Evolutionary conservation across 192 early-diverging fungal genomes (phyloP), one percentile per base, ranked within the genome.

Genomic region (Podila epicladia): DNA sequence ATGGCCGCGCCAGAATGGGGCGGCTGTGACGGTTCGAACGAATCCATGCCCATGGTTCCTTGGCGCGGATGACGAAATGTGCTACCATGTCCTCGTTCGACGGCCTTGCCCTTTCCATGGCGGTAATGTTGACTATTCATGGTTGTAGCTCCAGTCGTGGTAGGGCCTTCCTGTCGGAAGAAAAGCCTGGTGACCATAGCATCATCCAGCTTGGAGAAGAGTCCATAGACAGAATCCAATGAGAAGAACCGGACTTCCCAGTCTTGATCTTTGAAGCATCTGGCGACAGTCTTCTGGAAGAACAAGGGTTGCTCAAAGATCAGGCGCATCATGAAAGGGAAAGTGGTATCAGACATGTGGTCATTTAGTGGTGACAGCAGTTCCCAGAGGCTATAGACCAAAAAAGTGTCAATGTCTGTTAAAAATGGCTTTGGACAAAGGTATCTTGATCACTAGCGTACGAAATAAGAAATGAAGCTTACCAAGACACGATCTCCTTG

Each of bases 151-250:
- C 26, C 4, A 11, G 71, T 24, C 1, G 62, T 31, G 13, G n/a
- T 53, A 20, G 45, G 58, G 6, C 55, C 55, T 6, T 53, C 24
- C 19, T 49, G 65, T 24, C 41, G 71, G 38, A 83, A 79, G 61
- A 71, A 80, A n/a, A 85, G 24, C 71, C 53, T 33, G 65, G 69
- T 5, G 57, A 59, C 80, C 73, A 86, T 60, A 71, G 73, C 48
- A 59, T 75, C 85, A 65, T 90, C 89, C 45, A 90, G 69, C 31
- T 90, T 90, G 4, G 89, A 85, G 60, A 90, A 90, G 2, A 90
- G 60, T 0, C 87, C 86, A 64, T 84, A 89, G 2, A 89, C 77
- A 12, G 88, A 71, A 71, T 90, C 89, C 19, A 90, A 62, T 1
- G 83, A 86, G 24, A 75, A 69, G 60, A 85, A 90, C 45, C 87